Base-by-base conservation (phyloP, 2,329 filamentous ascomycete species). In the Hyphodiscus sp. region DNA sequence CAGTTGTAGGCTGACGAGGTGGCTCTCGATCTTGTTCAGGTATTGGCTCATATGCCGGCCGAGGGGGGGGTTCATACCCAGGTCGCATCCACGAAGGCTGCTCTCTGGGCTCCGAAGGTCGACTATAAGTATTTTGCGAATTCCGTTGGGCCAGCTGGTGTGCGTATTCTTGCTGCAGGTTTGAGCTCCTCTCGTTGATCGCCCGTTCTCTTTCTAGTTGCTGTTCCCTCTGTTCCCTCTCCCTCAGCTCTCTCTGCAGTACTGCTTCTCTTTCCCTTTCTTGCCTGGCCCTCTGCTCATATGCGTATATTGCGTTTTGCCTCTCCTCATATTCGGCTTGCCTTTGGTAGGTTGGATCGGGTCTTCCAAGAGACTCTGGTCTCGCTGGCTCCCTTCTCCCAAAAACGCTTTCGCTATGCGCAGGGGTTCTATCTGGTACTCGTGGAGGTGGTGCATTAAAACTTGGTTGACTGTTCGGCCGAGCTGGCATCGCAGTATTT, bases 221-320 rank as follows among this genome's bases (percentile, higher is more conserved):
- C 55, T 41, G 60, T 61, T 55, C 63, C 61, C 57, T 67, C 64
- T 57, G 41, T 41, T 64, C 63, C 29, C 65, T 62, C 48, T 69
- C 65, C 61, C 62, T 29, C 51, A 33, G 41, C 55, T 53, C 52
- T 45, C 56, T 46, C 30, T 52, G 53, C 11, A 61, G 30, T 26
- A 23, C 47, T 10, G 45, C 46, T 13, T 38, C 33, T 38, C 33
- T 38, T 38, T 63, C 57, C 48, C 60, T 52, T 43, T 63, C 61
- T 42, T 57, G 53, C 23, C 65, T 56, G 18, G 66, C 81, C 44
- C 78, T 70, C 47, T 73, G 75, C 19, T 82, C 79, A 53, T 84
- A 80, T 58, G 77, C 81, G 47, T 78, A 74, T 15, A 74, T 61
- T 2, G 72, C 69, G 54, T 58, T 59, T 20, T 63, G 61, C 46